A percentile compares a stretch with the other conserved stretches of the same genome.
Evolutionary conservation across 192 early-diverging fungal genomes (phyloP).

Genomic region (Coemansia sp.): DNA sequence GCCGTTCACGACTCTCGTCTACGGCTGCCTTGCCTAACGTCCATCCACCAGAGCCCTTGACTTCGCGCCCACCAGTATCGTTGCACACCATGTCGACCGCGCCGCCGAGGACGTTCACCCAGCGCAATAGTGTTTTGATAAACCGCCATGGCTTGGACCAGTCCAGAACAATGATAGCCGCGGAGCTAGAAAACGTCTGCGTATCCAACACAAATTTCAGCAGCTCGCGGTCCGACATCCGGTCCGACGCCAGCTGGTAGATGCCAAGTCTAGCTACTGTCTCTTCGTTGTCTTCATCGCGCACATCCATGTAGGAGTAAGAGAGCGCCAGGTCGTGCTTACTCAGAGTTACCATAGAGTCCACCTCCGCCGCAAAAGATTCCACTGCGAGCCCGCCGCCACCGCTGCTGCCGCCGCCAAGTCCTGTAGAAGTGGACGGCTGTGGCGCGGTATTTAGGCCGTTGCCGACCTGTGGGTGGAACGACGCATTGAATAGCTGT

Average conservation of each 20-base stretch:
- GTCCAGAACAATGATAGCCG: slow-evolving; percentile 81
- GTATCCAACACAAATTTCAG: slow-evolving; percentile 70
- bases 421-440: slow-evolving; percentile 47
- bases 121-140: slow-evolving; percentile 73
- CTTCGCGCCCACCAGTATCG: slow-evolving; percentile 39
- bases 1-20: slow-evolving; percentile 67
- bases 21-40: slow-evolving; percentile 64
- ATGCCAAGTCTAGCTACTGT: slow-evolving; percentile 68
- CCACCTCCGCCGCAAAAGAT: slow-evolving; percentile 13
- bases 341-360: slow-evolving; percentile 41
- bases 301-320: slow-evolving; percentile 79
- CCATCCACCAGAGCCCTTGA: slow-evolving; percentile 58
- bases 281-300: slow-evolving; percentile 84
- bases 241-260: slow-evolving; percentile 74
- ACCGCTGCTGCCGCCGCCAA: slow-evolving; percentile 29
- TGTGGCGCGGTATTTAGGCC: slow-evolving; percentile 45
- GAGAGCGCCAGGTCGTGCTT: slow-evolving; percentile 77
- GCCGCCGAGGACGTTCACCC: slow-evolving; percentile 67
- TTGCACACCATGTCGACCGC: slow-evolving; percentile 55
- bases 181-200: slow-evolving; percentile 59
- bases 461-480: slow-evolving; percentile 36
- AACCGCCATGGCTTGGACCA: slow-evolving; percentile 90
- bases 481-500: slow-evolving; percentile 47
- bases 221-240: slow-evolving; percentile 65
- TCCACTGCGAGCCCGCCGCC: slow-evolving; percentile 34